phyloP scores from a whole-genome alignment of 2,329 filamentous ascomycete species.

The Cladorrhinum sp. region DNA sequence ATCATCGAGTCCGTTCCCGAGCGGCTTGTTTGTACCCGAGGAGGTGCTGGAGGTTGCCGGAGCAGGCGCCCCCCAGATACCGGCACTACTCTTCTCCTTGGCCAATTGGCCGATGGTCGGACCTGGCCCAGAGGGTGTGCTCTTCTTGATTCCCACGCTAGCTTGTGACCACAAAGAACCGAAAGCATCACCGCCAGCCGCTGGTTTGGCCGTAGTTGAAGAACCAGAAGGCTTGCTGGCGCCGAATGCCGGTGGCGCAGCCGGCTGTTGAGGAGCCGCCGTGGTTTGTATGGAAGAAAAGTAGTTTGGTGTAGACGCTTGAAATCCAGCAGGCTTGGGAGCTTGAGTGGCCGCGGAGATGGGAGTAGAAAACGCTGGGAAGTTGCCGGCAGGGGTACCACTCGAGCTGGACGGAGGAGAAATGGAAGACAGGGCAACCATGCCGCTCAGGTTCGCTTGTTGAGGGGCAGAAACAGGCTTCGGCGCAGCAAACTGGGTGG shows the following conservation, averaged over 20 bases:
- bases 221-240: slow-evolving; percentile 44
- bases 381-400: slow-evolving; percentile 56
- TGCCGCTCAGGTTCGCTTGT: slow-evolving; percentile 73
- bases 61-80: slow-evolving; percentile 81
- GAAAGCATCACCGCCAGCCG: slow-evolving; percentile 76
- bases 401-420: slow-evolving; percentile 65
- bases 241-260: slow-evolving; percentile 15
- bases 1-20: slow-evolving; percentile 44
- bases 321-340: slow-evolving; percentile 62
- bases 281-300: slow-evolving; percentile 72
- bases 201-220: slow-evolving; percentile 49
- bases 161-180: slow-evolving; percentile 80
- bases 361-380: slow-evolving; percentile 59
- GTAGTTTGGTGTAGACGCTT: slow-evolving; percentile 85
- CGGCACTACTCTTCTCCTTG: slow-evolving; percentile 95
- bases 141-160: slow-evolving; percentile 73
- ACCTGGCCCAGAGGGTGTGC: slow-evolving; percentile 58
- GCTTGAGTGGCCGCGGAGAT: slow-evolving; percentile 39
- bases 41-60: slow-evolving; percentile 28
- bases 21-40: slow-evolving; percentile 13
- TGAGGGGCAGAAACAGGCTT: slow-evolving; percentile 82
- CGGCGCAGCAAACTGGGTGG: slow-evolving; percentile 73
- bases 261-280: slow-evolving; percentile 17
- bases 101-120: slow-evolving; percentile 89
- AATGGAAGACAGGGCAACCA: slow-evolving; percentile 76